Conservation (phyloP, 1,284 basidiomycete genomes). For the Malassezia globosa region DNA sequence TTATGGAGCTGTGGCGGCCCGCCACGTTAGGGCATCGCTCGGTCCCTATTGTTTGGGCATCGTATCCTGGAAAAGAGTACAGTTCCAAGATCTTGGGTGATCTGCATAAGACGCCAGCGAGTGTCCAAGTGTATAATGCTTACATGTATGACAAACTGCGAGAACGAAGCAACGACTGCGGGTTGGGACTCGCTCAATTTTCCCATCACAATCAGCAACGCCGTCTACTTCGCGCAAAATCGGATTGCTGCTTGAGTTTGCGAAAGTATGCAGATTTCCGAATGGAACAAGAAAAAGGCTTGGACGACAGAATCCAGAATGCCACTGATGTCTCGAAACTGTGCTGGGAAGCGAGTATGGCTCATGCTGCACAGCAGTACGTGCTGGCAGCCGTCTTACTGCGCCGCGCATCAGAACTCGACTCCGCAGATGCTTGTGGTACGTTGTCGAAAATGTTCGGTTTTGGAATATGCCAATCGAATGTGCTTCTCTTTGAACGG, state of each 20-base stretch:
- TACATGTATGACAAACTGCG: constrained; percentile 8
- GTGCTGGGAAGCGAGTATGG: constrained; percentile 11
- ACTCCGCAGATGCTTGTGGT: constrained; percentile 3
- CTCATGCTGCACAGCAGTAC: constrained; percentile 7
- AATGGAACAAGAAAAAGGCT: constrained; percentile 3
- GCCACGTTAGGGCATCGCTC: constrained; percentile 10
- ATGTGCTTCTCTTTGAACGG: constrained; percentile 11
- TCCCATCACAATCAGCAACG: too few relatives aligned
- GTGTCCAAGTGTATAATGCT: constrained; percentile 16
- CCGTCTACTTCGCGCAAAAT: neutral
- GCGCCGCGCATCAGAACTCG: constrained; percentile 12
- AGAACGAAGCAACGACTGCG: constrained; percentile 5
- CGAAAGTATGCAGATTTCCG: constrained; percentile 10
- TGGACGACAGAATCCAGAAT: constrained; percentile 3
- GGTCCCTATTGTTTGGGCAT: constrained; percentile 9
- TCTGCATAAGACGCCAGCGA: constrained; percentile 6
- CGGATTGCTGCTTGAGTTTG: constrained; percentile 1
- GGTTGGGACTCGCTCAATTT: constrained; percentile 10
- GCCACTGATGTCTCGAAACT: constrained; percentile 7
- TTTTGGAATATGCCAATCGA: constrained; percentile 8
- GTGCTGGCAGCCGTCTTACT: constrained; percentile 4
- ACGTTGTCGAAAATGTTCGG: constrained; percentile 15
- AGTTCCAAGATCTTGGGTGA: constrained; percentile 4
- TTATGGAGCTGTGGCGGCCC: constrained; percentile 13
- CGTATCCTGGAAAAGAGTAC: neutral